phyloP scores from a whole-genome alignment of 2,329 filamentous ascomycete genomes.

The Trichoderma koningii region DNA sequence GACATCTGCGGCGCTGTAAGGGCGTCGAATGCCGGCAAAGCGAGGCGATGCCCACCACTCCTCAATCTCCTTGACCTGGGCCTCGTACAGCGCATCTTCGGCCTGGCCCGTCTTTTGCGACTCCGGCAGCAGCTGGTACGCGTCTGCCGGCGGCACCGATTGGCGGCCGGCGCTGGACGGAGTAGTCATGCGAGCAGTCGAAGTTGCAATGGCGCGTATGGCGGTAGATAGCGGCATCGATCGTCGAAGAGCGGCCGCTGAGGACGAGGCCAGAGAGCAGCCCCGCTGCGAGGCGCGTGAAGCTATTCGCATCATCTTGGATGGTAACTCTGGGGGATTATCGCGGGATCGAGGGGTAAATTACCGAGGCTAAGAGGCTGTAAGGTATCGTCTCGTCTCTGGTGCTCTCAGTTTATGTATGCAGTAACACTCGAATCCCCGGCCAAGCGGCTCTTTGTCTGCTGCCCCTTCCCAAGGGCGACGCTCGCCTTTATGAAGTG shows the following conservation, averaged over 20 bases:
- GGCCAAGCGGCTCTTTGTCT: background rate
- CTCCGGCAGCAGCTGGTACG: slow-evolving; percentile 83
- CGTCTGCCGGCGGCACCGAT: slow-evolving; percentile 59
- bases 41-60: slow-evolving; percentile 88
- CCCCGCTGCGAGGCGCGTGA: slow-evolving; percentile 38
- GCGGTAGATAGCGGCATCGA: slow-evolving; percentile 29
- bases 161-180: slow-evolving; percentile 30
- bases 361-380: slow-evolving; percentile 8
- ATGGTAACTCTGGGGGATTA: background rate
- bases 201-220: slow-evolving; percentile 38
- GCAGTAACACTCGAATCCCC: background rate
- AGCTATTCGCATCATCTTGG: slow-evolving; percentile 40
- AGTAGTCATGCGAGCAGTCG: slow-evolving; percentile 38
- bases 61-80: slow-evolving; percentile 81
- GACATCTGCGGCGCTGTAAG: slow-evolving; percentile 87
- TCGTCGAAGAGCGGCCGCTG: slow-evolving; percentile 29
- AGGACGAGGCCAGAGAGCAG: slow-evolving; percentile 30
- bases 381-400: background rate
- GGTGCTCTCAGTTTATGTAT: background rate
- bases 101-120: slow-evolving; percentile 73
- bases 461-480: background rate
- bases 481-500: background rate
- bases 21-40: slow-evolving; percentile 85
- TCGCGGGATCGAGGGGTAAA: too few relatives aligned
- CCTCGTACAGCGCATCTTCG: slow-evolving; percentile 82